These are phyloP conservation scores for Poterioochromonas sp. DNA, from an alignment of 352 stramenopile genomes.

Conservation along the genomic window DNA sequence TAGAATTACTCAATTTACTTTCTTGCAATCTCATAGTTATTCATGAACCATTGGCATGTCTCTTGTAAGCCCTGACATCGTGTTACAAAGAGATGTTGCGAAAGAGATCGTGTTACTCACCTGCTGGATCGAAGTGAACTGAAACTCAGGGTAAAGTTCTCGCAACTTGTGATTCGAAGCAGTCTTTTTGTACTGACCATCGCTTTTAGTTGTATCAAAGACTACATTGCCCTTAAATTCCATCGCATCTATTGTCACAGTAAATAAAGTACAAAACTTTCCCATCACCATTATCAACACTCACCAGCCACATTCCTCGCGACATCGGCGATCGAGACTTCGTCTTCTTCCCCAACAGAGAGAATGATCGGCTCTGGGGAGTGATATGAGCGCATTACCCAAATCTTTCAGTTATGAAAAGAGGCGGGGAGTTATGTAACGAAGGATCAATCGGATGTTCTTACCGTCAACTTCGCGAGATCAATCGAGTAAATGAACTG, in stretches of 20 bases:
- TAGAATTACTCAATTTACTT: too few relatives aligned
- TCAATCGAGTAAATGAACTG: constrained; percentile 96
- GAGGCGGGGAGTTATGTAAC: background rate
- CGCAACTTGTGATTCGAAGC: constrained; percentile 87
- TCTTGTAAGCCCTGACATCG: constrained; percentile 53
- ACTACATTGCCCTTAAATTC: constrained; percentile 47
- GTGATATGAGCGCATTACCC: constrained; percentile 72
- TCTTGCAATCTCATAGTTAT: constrained; percentile 62
- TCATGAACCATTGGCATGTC: constrained; percentile 70
- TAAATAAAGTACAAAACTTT: background rate
- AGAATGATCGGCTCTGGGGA: constrained; percentile 87
- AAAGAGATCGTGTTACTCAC: constrained; percentile 50
- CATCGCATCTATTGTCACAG: background rate
- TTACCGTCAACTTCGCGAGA: constrained; percentile 84
- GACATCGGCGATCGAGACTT: constrained; percentile 89
- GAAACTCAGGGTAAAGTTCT: constrained; percentile 71
- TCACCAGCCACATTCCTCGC: constrained; percentile 59
- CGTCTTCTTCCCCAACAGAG: constrained; percentile 79
- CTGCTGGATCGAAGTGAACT: constrained; percentile 85
- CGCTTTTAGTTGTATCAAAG: constrained; percentile 84
- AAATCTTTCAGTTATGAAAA: constrained; percentile 40
- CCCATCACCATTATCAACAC: background rate
- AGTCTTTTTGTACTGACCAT: constrained; percentile 99
- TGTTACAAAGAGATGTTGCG: background rate
- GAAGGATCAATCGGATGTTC: constrained; percentile 60